phyloP scores from a whole-genome alignment of 139 green algal species.

The Chlorella sp. region DNA sequence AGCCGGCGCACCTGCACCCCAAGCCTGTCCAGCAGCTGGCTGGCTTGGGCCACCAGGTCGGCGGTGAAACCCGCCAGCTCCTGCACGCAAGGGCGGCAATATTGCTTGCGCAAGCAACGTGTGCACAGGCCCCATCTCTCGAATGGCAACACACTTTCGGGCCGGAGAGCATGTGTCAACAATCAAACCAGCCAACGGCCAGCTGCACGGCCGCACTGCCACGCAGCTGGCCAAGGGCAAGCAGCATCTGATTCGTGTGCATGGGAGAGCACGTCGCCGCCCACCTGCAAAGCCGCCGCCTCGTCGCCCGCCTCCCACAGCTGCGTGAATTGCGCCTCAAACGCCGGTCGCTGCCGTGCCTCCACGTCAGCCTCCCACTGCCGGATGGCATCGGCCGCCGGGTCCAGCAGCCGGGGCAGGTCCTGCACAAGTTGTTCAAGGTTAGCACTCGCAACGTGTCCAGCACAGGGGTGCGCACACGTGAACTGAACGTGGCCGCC shows the following conservation, averaged over 20 bases:
- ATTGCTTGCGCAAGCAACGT: not conserved
- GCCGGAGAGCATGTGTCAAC: too few relatives aligned
- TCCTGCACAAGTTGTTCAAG: too few relatives aligned
- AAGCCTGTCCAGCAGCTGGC: not conserved
- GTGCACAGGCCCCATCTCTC: not conserved
- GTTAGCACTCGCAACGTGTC: too few relatives aligned
- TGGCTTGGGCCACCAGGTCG: not conserved
- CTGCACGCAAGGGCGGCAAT: not conserved
- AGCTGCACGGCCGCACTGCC: too few relatives aligned
- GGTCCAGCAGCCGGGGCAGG: not conserved
- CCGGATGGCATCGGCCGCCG: not conserved
- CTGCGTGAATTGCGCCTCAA: not conserved
- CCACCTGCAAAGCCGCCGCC: not conserved
- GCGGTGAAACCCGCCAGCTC: not conserved
- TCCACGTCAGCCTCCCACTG: not conserved
- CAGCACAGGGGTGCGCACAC: too few relatives aligned
- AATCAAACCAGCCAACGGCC: too few relatives aligned
- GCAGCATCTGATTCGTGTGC: not conserved
- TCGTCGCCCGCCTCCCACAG: not conserved
- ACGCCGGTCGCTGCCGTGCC: not conserved
- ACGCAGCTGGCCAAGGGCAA: too few relatives aligned
- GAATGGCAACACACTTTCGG: too few relatives aligned
- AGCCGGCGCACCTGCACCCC: too few relatives aligned
- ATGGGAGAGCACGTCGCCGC: too few relatives aligned
- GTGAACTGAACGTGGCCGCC: too few relatives aligned